Conservation (phyloP, 495 filamentous ascomycete species). For the Letharia columbiana region DNA sequence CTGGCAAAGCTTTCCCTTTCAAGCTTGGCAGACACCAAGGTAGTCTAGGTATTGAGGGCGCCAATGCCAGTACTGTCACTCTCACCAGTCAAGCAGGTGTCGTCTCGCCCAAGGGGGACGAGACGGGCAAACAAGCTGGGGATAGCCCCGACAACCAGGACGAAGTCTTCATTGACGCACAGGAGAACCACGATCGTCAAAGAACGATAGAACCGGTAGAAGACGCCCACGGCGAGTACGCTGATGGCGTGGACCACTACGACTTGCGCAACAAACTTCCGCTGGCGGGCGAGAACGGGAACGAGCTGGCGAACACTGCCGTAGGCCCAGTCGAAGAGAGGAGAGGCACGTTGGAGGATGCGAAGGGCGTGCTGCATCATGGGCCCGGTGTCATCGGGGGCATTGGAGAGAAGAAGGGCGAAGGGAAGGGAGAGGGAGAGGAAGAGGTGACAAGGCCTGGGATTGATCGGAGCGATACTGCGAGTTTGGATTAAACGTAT, state of each 20-base stretch:
- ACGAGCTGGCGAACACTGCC: neutral
- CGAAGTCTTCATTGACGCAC: neutral
- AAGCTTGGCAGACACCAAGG: constrained; percentile 18
- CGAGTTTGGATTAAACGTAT: constrained; percentile 1
- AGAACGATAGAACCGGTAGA: neutral
- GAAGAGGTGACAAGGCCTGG: neutral
- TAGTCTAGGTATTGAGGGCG: constrained; percentile 1
- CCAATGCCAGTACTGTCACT: constrained; percentile 24
- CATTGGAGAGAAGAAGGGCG: neutral
- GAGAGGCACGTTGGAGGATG: constrained; percentile 15
- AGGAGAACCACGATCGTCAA: neutral
- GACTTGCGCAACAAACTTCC: neutral
- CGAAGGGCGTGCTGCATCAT: constrained; percentile 19
- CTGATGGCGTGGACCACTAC: neutral
- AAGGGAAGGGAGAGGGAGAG: neutral
- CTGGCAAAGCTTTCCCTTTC: constrained; percentile 22
- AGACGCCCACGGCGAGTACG: neutral
- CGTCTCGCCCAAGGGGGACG: constrained; percentile 15
- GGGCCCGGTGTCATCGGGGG: neutral
- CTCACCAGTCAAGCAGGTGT: constrained; percentile 21
- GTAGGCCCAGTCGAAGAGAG: constrained; percentile 3
- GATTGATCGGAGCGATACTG: constrained; percentile 6
- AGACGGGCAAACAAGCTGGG: constrained; percentile 12
- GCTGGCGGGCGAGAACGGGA: neutral
- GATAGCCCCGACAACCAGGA: neutral